Percentiles rank a stretch among this genome's conserved stretches.
Evolutionary conservation across 208 protist genomes (phyloP).

Genomic region (Acanthamoeba sp.): DNA sequence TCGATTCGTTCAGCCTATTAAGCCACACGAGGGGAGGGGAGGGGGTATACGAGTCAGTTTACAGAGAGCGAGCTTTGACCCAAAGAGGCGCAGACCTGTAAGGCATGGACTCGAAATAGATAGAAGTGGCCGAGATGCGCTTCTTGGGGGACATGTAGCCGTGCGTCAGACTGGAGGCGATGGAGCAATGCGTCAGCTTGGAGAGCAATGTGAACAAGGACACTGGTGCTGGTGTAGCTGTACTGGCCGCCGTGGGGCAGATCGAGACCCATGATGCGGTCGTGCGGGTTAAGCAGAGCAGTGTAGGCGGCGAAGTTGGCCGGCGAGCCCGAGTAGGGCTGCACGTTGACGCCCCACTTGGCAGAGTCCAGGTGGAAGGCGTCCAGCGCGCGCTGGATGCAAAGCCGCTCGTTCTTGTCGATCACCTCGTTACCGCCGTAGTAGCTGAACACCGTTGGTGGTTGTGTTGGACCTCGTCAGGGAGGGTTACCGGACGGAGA

Average conservation of each 20-base stretch:
- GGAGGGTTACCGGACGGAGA: no score
- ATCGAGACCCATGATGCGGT: constrained; percentile 87
- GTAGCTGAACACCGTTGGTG: constrained; percentile 82
- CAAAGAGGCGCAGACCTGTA: constrained; percentile 85
- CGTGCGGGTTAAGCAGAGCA: constrained; percentile 87
- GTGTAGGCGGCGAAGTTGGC: constrained; percentile 93
- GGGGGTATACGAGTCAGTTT: not conserved
- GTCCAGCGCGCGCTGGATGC: constrained; percentile 94
- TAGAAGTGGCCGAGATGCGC: constrained; percentile 85
- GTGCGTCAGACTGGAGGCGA: constrained; percentile 81
- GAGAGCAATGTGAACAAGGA: not conserved
- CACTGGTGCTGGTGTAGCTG: not conserved
- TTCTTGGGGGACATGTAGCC: constrained; percentile 87
- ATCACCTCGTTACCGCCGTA: constrained; percentile 91
- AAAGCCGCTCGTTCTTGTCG: constrained; percentile 88
- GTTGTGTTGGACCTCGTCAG: no score
- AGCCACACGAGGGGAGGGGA: not conserved
- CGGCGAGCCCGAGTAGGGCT: constrained; percentile 91
- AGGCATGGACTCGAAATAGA: constrained; percentile 87
- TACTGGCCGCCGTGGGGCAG: constrained; percentile 87
- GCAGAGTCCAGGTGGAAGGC: constrained; percentile 94
- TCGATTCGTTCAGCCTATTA: constrained; percentile 77
- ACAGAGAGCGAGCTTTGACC: no score
- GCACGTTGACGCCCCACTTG: constrained; percentile 94
- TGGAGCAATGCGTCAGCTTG: no score